Evolutionary conservation across 768 basidiomycete species (phyloP), one percentile per base, ranked within the genome.

Genomic region (Lepiota brunneoincarnata): DNA sequence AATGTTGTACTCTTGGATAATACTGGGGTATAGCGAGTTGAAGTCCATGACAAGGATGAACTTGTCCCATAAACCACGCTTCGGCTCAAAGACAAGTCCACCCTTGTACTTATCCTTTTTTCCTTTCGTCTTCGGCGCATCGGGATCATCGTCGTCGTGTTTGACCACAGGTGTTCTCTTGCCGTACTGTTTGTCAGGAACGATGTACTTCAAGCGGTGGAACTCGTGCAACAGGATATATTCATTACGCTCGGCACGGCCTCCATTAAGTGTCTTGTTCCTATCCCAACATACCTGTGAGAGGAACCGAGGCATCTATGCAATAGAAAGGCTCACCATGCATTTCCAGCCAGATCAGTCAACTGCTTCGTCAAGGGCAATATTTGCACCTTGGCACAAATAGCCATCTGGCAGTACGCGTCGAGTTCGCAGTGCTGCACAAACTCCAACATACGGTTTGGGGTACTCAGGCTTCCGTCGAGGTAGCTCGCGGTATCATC

Each of bases 21-120:
- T 99, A 68, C 91, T 94, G 5, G 97, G 97, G 67, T 99, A 99
- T 52, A 99, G 78, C 57, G 94, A 97, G 71, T 99, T 99, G 85
- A 98, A 99, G 69, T 99, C 97, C 97, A 99, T 99, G 70, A 99
- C 97, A 15, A 99, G 80, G 69, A 98, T 90, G 66, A 79, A 97
- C 62, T 87, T 95, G 75, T 98, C 97, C 91, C 93, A 98, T 37
- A 99, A 75, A 10, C 95, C 93, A 50, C 91, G 79, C 72, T 97
- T 95, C 2, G 97, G 97, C 55, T 97, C 92, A 59, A 99, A 94
- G 17, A 99, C 97, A 49, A 98, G 79, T 69, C 97, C 97, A 67
- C 97, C 97, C 72, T 98, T 97, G 75, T 93, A 99, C 72, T 98
- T 98, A 72, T 98, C 96, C 47, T 85, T 83, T 65, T 87, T 91